These are phyloP conservation scores for Brassica cretica DNA, from an alignment of 345 rosid genomes.

Conservation along the genomic window DNA sequence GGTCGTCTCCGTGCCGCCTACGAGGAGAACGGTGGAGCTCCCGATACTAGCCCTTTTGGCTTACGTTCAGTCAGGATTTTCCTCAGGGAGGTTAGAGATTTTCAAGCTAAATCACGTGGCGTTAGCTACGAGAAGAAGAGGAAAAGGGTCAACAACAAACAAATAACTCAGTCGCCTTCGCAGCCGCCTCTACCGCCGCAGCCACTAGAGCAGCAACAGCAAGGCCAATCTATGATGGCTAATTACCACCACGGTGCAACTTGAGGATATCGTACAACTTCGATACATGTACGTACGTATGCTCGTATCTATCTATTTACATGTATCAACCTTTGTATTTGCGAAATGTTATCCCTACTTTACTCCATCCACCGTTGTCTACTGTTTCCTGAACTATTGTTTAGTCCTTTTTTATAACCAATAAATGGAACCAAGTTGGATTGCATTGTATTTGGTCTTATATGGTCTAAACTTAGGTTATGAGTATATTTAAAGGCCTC, in stretches of 20 bases:
- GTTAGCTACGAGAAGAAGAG: constrained; percentile 44
- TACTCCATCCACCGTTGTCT: neutral
- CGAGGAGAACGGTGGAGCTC: constrained; percentile 44
- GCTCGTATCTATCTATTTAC: constrained; percentile 4
- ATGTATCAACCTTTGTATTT: constrained; percentile 20
- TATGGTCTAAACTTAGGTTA: neutral
- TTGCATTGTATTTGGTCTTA: neutral
- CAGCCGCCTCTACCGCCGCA: constrained; percentile 32
- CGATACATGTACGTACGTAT: neutral
- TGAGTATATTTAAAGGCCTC: neutral
- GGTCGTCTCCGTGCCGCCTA: constrained; percentile 43
- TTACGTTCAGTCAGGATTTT: constrained; percentile 42
- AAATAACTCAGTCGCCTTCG: constrained; percentile 13
- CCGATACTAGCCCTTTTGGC: constrained; percentile 40
- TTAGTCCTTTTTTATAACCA: constrained; percentile 6
- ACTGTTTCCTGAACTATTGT: constrained; percentile 19
- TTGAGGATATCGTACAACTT: constrained; percentile 20
- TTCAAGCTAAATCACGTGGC: constrained; percentile 41
- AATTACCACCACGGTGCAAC: constrained; percentile 31
- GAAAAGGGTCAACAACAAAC: constrained; percentile 46
- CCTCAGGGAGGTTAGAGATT: constrained; percentile 40
- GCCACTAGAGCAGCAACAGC: constrained; percentile 18
- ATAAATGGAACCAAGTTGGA: constrained; percentile 11
- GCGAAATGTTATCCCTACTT: constrained; percentile 10
- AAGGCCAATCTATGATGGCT: constrained; percentile 40